phyloP scores from a whole-genome alignment of 169 alveolate species.

The Eimeria praecox region DNA sequence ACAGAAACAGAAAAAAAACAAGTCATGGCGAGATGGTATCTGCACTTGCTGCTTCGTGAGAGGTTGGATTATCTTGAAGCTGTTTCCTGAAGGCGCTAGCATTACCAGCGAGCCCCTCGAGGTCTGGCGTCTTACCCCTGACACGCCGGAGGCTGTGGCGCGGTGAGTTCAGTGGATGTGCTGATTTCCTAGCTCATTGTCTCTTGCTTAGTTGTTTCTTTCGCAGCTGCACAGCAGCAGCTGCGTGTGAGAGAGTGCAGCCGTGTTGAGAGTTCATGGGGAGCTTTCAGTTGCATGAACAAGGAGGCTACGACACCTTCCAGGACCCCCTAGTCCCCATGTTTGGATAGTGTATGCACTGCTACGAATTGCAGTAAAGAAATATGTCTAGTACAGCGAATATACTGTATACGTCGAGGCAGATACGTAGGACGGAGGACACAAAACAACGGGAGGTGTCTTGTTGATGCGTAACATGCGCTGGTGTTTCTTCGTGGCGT shows the following conservation, averaged over 20 bases:
- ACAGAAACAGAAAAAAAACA: slow-evolving; percentile 78
- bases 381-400: neutral
- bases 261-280: neutral
- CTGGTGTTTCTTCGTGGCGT: neutral
- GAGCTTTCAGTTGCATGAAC: neutral
- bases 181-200: too few relatives aligned
- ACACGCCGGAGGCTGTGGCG: slow-evolving; percentile 38
- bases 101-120: slow-evolving; percentile 32
- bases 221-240: neutral
- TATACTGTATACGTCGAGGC: neutral
- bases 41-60: slow-evolving; percentile 71
- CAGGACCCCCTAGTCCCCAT: neutral
- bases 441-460: neutral
- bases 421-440: neutral
- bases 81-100: slow-evolving; percentile 75
- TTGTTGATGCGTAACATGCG: neutral
- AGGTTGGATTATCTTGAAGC: slow-evolving; percentile 68
- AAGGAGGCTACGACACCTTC: neutral
- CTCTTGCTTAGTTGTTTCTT: neutral
- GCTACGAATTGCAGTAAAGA: neutral
- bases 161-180: neutral
- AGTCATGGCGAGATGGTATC: slow-evolving; percentile 73
- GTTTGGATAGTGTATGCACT: neutral
- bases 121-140: slow-evolving; percentile 46
- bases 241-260: neutral